Evolutionary conservation across 2,329 filamentous ascomycete species (phyloP).

Genomic region (Hymenotorrendiella dingleyae): DNA sequence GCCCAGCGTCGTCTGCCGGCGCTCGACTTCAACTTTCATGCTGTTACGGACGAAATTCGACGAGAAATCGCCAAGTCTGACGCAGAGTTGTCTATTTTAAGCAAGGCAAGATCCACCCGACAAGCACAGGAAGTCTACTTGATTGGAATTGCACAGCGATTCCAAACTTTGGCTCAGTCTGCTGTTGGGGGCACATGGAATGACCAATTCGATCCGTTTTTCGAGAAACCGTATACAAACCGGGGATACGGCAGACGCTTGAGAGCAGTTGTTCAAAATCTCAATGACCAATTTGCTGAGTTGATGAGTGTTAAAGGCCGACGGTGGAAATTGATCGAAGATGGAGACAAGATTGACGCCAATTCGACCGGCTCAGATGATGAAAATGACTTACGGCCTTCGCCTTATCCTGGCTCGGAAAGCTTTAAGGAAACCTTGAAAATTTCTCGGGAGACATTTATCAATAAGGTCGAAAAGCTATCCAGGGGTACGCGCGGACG

Average conservation of each 20-base stretch:
- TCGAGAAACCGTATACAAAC: background rate
- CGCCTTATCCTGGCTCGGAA: background rate
- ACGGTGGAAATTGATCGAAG: background rate
- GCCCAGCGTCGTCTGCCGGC: no score
- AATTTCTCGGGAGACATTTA: background rate
- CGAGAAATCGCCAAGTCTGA: background rate
- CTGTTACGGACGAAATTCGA: background rate
- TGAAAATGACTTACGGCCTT: no score
- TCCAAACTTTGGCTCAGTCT: slow-evolving; percentile 1
- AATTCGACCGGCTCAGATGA: background rate
- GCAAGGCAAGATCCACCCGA: background rate
- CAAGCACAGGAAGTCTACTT: background rate
- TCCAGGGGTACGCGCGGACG: background rate
- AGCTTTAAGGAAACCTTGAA: background rate
- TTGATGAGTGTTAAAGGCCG: slow-evolving; percentile 2
- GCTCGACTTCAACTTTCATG: background rate
- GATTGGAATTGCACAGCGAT: background rate
- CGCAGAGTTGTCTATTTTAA: background rate
- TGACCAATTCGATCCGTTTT: slow-evolving; percentile 1
- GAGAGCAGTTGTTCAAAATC: slow-evolving; percentile 7
- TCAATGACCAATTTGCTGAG: slow-evolving; percentile 6
- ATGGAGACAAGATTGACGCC: background rate
- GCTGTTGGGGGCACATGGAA: slow-evolving; percentile 1
- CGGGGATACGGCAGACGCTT: slow-evolving; percentile 6
- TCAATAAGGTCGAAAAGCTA: background rate